These are phyloP conservation scores for Penicillium tannophilum DNA, from an alignment of 495 filamentous ascomycete genomes.

Conservation along the genomic window DNA sequence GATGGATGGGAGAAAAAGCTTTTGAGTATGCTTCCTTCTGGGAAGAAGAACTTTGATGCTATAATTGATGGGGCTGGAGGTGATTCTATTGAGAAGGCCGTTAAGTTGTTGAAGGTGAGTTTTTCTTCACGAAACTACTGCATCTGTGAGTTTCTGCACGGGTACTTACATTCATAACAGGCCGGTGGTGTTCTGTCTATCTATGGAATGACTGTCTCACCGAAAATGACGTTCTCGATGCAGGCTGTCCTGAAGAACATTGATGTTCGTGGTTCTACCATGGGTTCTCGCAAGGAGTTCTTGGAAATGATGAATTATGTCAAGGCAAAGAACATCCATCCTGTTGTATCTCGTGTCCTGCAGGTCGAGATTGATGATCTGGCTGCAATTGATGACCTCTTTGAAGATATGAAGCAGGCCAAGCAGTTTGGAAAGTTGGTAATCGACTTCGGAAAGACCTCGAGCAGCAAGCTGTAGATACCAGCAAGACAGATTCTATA, in stretches of 20 bases:
- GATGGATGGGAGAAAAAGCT: constrained; percentile 71
- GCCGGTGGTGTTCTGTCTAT: constrained; percentile 66
- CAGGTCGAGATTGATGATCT: constrained; percentile 64
- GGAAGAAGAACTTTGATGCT: constrained; percentile 63
- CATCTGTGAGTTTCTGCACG: background rate
- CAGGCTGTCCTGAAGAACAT: constrained; percentile 73
- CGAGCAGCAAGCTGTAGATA: constrained; percentile 47
- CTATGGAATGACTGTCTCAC: constrained; percentile 79
- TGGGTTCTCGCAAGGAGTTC: constrained; percentile 78
- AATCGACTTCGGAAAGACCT: constrained; percentile 50
- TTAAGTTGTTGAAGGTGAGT: constrained; percentile 59
- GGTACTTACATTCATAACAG: constrained; percentile 20
- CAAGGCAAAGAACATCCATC: constrained; percentile 59
- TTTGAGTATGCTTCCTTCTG: constrained; percentile 51
- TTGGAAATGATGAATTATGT: constrained; percentile 77
- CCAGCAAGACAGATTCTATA: background rate
- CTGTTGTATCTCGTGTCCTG: constrained; percentile 63
- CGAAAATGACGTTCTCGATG: constrained; percentile 73
- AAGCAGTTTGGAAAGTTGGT: constrained; percentile 80
- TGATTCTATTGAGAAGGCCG: constrained; percentile 61
- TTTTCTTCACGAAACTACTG: background rate
- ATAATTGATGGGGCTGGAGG: constrained; percentile 80
- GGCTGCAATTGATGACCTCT: constrained; percentile 64
- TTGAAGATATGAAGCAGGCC: constrained; percentile 75
- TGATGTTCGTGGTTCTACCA: constrained; percentile 70